Conservation (phyloP, 2,329 filamentous ascomycete species). For the Penicillium sp. region DNA sequence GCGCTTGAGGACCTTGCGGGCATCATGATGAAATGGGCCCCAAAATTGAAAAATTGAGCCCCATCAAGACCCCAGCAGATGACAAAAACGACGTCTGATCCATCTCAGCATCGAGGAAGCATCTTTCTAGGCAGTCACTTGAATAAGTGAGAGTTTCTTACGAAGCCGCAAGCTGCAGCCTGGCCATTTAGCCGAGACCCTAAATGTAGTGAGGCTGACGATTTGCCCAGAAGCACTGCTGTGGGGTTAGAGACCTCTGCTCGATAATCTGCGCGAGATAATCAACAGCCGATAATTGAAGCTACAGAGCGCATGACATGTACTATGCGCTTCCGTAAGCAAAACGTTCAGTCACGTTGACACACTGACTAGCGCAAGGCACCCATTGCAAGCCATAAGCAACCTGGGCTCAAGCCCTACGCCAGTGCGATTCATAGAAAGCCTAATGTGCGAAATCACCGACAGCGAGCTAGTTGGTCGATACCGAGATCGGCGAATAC, state of each 20-base stretch:
- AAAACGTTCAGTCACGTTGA: neutral
- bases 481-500: neutral
- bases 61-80: neutral
- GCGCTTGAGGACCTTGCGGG: slow-evolving; percentile 4
- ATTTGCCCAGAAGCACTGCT: neutral
- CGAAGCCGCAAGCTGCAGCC: neutral
- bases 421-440: neutral
- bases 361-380: neutral
- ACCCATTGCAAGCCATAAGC: neutral
- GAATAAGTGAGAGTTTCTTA: neutral
- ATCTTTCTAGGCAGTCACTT: neutral
- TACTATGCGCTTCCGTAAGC: neutral
- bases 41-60: neutral
- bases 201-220: neutral
- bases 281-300: too few species aligned
- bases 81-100: too few species aligned
- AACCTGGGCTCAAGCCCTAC: neutral
- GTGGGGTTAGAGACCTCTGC: neutral
- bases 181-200: neutral
- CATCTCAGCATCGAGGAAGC: neutral
- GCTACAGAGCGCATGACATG: neutral
- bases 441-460: neutral
- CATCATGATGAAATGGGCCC: slow-evolving; percentile 1
- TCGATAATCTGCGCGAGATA: neutral
- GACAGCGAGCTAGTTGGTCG: neutral